Evolutionary conservation across 202 grass and related monocot genomes (phyloP).

Genomic region (Schoenoplectus tabernaemontani): DNA sequence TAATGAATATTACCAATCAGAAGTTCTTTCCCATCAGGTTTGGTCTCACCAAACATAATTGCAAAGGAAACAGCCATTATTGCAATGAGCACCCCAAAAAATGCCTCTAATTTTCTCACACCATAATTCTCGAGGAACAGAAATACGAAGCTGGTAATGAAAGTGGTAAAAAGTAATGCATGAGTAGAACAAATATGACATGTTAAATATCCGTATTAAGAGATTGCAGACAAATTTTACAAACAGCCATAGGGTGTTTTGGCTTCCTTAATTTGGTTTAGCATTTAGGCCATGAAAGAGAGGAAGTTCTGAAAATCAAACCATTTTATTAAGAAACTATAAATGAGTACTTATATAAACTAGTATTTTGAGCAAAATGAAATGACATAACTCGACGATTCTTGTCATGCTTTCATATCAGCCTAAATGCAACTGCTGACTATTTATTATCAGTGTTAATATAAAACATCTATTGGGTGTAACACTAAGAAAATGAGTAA

Average conservation of each 20-base stretch:
- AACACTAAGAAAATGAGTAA: background rate
- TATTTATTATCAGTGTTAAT: background rate
- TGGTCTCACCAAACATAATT: constrained; percentile 84
- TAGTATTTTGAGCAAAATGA: background rate
- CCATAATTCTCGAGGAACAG: constrained; percentile 92
- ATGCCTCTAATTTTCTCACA: constrained; percentile 90
- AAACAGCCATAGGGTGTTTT: background rate
- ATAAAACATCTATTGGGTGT: background rate
- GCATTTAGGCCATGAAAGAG: background rate
- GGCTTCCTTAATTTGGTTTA: background rate
- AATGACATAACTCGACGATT: background rate
- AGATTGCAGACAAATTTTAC: background rate
- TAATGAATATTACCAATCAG: constrained; percentile 50
- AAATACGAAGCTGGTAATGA: constrained; percentile 77
- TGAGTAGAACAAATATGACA: constrained; percentile 20
- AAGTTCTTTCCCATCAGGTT: constrained; percentile 82
- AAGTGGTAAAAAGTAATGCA: constrained; percentile 19
- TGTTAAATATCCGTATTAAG: background rate
- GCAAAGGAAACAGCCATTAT: constrained; percentile 81
- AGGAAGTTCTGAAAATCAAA: background rate
- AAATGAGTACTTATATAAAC: background rate
- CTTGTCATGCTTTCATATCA: background rate
- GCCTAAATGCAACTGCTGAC: background rate
- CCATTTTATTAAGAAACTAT: background rate
- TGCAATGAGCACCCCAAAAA: constrained; percentile 78